Evolutionary conservation across 2,329 filamentous ascomycete genomes (phyloP).

Genomic region (Fusarium tjaetaba): DNA sequence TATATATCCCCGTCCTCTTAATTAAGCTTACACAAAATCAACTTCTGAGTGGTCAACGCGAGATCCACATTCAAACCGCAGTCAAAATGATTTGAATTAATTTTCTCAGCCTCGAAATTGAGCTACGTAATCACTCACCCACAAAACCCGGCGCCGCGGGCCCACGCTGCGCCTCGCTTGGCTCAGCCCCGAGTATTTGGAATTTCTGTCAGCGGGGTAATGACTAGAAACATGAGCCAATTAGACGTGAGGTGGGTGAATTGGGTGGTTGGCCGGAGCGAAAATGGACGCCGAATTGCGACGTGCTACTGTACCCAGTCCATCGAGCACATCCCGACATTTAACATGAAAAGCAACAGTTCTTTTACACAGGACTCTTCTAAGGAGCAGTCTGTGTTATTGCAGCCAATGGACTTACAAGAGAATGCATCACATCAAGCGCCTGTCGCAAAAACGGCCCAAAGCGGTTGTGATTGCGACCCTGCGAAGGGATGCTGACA

Average conservation of each 20-base stretch:
- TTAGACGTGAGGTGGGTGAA: not conserved
- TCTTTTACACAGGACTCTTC: fast-evolving
- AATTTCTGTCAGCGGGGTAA: not conserved
- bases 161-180: constrained; percentile 14
- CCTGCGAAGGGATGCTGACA: not conserved
- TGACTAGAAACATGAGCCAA: not conserved
- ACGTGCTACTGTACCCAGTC: not conserved
- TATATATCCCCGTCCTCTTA: not conserved
- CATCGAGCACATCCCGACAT: not conserved
- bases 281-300: not conserved
- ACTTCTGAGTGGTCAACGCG: not conserved
- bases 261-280: not conserved
- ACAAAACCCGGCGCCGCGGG: not conserved
- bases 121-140: constrained; percentile 5
- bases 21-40: constrained; percentile 18
- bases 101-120: not conserved
- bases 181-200: constrained; percentile 19
- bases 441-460: not conserved
- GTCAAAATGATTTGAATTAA: constrained; percentile 15
- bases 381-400: not conserved
- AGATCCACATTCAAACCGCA: constrained; percentile 13
- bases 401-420: not conserved
- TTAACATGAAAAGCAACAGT: not conserved
- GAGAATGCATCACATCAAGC: not conserved
- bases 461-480: not conserved